A percentile compares a stretch with the other conserved stretches of the same genome.
Evolutionary conservation across 495 filamentous ascomycete species (phyloP).

Genomic region (Hypoxylon intermedium): DNA sequence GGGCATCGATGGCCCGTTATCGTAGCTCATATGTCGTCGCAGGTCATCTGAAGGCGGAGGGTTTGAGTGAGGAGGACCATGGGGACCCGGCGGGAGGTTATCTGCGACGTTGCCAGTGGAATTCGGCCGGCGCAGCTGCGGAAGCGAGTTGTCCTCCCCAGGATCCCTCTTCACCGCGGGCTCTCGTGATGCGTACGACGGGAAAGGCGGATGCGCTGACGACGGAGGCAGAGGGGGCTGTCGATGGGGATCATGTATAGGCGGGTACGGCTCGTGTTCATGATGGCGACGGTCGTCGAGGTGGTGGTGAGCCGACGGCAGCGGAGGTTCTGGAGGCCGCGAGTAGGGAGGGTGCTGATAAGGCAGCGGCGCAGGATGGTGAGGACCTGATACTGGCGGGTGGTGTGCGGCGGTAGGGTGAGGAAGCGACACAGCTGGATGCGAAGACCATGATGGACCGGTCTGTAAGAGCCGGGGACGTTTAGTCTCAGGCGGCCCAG

Average conservation of each 20-base stretch:
- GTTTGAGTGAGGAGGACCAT: slow-evolving; percentile 42
- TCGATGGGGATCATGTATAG: slow-evolving; percentile 59
- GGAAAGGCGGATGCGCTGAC: slow-evolving; percentile 53
- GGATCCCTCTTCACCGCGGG: slow-evolving; percentile 60
- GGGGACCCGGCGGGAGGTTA: slow-evolving; percentile 46
- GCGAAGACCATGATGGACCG: slow-evolving; percentile 53
- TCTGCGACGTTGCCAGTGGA: slow-evolving; percentile 53
- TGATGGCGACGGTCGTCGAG: slow-evolving; percentile 58
- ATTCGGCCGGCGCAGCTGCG: slow-evolving; percentile 53
- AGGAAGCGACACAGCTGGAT: slow-evolving; percentile 54
- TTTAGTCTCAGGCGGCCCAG: slow-evolving; percentile 56
- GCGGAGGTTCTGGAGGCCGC: slow-evolving; percentile 49
- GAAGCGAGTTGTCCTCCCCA: slow-evolving; percentile 52
- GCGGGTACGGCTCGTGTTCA: slow-evolving; percentile 56
- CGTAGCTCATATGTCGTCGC: slow-evolving; percentile 56
- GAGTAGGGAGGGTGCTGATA: slow-evolving; percentile 54
- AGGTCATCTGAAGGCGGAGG: slow-evolving; percentile 47
- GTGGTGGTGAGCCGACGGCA: slow-evolving; percentile 45
- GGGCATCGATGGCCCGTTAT: slow-evolving; percentile 48
- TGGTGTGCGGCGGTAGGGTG: slow-evolving; percentile 53
- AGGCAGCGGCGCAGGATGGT: slow-evolving; percentile 50
- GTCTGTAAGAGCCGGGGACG: slow-evolving; percentile 54
- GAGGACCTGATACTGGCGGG: slow-evolving; percentile 46
- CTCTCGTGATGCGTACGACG: slow-evolving; percentile 50
- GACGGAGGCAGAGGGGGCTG: slow-evolving; percentile 51